Evolutionary conservation across 1,139 yeast genomes (phyloP), one percentile per base, ranked within the genome.

Genomic region (Hyphopichia fennica): DNA sequence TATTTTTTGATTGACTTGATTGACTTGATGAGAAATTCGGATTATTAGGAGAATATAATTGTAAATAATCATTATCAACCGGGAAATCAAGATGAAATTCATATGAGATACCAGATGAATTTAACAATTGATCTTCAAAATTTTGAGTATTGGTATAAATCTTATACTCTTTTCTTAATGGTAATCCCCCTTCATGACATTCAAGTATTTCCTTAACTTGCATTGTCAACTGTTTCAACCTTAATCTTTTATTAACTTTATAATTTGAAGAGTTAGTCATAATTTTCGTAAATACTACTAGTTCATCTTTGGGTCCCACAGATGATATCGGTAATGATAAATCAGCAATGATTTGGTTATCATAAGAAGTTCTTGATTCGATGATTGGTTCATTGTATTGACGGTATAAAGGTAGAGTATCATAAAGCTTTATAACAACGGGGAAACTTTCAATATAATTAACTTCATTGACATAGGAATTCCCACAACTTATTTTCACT

Each of bases 131-230:
- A 11, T 51, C 49, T 14, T 52, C 54, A 38, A 59, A 65, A 6
- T 57, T 60, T 38, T 57, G 56, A 3, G 64, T 51, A 7, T 56
- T 57, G n/a, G 73, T 62, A 38, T 52, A 55, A 4, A 74, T 46
- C 44, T 68, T 68, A 25, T 50, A 36, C 38, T 68, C 77, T 45
- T 63, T 65, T 19, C 49, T 54, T 5, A 68, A 60, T 2, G 77
- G 71, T n/a, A 72, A 54, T 0, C 79, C 79, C 1, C 77, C 82
- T 49, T 73, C 77, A 45, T 65, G 73, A 45, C 77, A 70, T 45
- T 72, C 77, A 34, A 73, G 45, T 9, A 75, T 60, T 51, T 82
- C 87, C 45, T 72, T 72, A 11, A 82, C 52, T 49, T 79, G 82
- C 37, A 78, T 61, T 0, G 71, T 62, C 9, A 81, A 58, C 41